Percentiles rank a stretch among this genome's conserved stretches.
Conservation (phyloP, 1,139 yeast genomes). For the Suzukiozyma palmioleophila region DNA sequence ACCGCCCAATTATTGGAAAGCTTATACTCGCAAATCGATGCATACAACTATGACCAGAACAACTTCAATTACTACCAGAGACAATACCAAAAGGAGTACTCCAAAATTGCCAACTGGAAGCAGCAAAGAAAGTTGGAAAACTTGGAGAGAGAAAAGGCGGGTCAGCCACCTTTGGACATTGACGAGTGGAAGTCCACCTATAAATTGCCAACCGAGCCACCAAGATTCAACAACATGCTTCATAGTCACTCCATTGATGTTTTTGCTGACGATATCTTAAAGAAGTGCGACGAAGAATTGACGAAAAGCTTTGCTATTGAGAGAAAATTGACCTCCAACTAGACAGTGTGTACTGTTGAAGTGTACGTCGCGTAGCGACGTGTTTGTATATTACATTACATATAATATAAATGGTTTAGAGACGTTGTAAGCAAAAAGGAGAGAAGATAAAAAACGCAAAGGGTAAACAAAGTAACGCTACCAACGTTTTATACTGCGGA, state of each 20-base stretch:
- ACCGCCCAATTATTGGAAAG: slow-evolving; percentile 57
- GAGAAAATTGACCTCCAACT: slow-evolving; percentile 33
- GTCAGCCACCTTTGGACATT: slow-evolving; percentile 54
- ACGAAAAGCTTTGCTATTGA: slow-evolving; percentile 58
- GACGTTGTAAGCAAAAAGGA: too few relatives aligned
- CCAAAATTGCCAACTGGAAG: slow-evolving; percentile 73
- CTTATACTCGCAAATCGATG: slow-evolving; percentile 71
- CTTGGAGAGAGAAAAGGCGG: slow-evolving; percentile 52
- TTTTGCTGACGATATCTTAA: slow-evolving; percentile 62
- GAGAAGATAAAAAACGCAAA: too few relatives aligned
- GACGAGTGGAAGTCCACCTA: slow-evolving; percentile 65
- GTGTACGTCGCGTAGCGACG: background rate
- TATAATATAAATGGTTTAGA: background rate
- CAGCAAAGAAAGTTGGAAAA: slow-evolving; percentile 69
- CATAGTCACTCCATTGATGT: slow-evolving; percentile 67
- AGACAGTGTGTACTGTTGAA: background rate
- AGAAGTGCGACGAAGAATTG: slow-evolving; percentile 59
- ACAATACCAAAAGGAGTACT: slow-evolving; percentile 65
- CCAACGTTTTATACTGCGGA: too few relatives aligned
- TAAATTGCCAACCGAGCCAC: slow-evolving; percentile 72
- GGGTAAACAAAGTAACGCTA: too few relatives aligned
- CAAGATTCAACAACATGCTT: slow-evolving; percentile 69
- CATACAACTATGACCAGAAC: slow-evolving; percentile 75
- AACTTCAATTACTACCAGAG: slow-evolving; percentile 83
- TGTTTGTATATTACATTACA: slow-evolving; percentile 1